phyloP scores from a whole-genome alignment of 2,329 filamentous ascomycete species.

The Colletotrichum cuscutae region DNA sequence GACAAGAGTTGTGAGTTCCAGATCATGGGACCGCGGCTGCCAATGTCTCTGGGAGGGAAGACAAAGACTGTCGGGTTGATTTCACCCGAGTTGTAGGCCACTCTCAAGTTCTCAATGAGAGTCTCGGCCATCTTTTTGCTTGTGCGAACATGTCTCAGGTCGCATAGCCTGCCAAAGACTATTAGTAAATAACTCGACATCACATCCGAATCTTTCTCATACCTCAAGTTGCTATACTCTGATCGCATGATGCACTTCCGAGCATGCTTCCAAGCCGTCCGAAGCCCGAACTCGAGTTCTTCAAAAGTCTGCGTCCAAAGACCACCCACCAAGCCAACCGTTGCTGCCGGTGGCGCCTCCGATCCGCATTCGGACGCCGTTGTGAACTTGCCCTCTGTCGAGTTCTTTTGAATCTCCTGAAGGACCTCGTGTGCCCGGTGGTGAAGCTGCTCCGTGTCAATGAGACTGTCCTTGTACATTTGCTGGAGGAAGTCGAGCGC shows the following conservation, averaged over 20 bases:
- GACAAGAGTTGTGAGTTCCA: slow-evolving; percentile 31
- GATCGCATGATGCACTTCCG: slow-evolving; percentile 33
- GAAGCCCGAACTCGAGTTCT: slow-evolving; percentile 30
- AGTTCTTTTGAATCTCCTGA: slow-evolving; percentile 32
- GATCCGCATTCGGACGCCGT: slow-evolving; percentile 9
- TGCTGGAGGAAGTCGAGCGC: slow-evolving; percentile 30
- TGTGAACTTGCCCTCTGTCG: slow-evolving; percentile 23
- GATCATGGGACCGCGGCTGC: slow-evolving; percentile 30
- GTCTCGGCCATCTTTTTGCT: slow-evolving; percentile 35
- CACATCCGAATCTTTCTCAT: not conserved
- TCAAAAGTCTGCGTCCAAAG: slow-evolving; percentile 33
- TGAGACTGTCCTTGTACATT: slow-evolving; percentile 25
- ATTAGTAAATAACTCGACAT: not conserved
- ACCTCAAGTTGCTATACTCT: slow-evolving; percentile 28
- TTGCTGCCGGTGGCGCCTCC: slow-evolving; percentile 1
- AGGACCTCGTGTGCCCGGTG: slow-evolving; percentile 25
- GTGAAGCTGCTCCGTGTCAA: slow-evolving; percentile 25
- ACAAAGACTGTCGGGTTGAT: slow-evolving; percentile 32
- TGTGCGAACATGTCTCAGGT: slow-evolving; percentile 29
- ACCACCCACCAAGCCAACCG: slow-evolving; percentile 23
- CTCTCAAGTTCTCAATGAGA: slow-evolving; percentile 24
- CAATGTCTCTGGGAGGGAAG: slow-evolving; percentile 29
- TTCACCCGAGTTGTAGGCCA: slow-evolving; percentile 30
- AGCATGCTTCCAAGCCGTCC: slow-evolving; percentile 30
- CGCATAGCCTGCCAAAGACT: slow-evolving; percentile 4